phyloP scores from a whole-genome alignment of 495 filamentous ascomycete species.

The Trichoderma gamsii region DNA sequence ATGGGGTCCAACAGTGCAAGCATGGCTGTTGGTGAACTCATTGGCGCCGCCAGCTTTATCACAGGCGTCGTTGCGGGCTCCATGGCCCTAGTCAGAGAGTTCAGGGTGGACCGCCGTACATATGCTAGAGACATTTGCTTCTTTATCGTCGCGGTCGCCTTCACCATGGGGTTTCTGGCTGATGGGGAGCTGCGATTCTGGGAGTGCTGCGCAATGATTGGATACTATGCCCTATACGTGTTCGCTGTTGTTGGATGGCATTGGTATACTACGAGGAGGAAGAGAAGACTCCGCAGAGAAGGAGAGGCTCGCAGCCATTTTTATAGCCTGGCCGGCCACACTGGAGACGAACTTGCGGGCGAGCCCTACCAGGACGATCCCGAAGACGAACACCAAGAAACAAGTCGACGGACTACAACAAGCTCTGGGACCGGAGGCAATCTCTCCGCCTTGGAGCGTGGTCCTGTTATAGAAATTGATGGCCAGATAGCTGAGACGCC shows the following conservation, averaged over 20 bases:
- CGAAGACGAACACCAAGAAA: conserved; percentile 57
- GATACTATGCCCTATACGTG: conserved; percentile 88
- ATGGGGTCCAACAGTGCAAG: conserved; percentile 96
- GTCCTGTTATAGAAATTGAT: conserved; percentile 43
- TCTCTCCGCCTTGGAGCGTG: conserved; percentile 66
- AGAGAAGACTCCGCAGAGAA: conserved; percentile 55
- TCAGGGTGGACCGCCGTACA: conserved; percentile 78
- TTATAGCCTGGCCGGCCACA: conserved; percentile 46
- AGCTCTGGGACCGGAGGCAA: conserved; percentile 50
- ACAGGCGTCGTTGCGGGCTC: conserved; percentile 96
- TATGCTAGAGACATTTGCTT: conserved; percentile 92
- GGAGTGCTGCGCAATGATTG: conserved; percentile 89
- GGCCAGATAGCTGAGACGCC: conserved; percentile 32
- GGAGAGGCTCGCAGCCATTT: conserved; percentile 68
- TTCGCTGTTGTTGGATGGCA: conserved; percentile 86
- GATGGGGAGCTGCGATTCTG: conserved; percentile 80
- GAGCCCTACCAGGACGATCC: conserved; percentile 59
- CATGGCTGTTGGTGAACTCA: conserved; percentile 89
- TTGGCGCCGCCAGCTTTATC: conserved; percentile 94
- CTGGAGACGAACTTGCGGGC: conserved; percentile 54
- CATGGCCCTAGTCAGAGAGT: conserved; percentile 92
- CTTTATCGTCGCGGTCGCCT: conserved; percentile 80
- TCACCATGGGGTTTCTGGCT: conserved; percentile 80
- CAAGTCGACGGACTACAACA: conserved; percentile 25
- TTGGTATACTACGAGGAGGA: conserved; percentile 63